phyloP scores from a whole-genome alignment of 208 protist species.

The Phytomonas sp. region DNA sequence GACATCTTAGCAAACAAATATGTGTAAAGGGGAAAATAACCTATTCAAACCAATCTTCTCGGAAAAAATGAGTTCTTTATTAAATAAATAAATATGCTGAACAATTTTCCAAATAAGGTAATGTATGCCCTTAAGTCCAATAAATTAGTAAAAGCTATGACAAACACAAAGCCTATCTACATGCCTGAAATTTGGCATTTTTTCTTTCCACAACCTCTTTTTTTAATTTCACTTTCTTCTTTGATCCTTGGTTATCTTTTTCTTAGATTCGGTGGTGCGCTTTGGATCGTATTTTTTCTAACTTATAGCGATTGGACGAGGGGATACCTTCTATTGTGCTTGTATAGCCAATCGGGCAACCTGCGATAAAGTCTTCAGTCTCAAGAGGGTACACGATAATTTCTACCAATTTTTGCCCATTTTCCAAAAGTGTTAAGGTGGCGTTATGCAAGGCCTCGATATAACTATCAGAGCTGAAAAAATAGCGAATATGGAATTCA shows the following conservation, averaged over 20 bases:
- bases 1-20: conserved; percentile 1
- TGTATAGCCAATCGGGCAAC: conserved; percentile 62
- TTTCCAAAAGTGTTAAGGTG: conserved; percentile 47
- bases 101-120: neutral
- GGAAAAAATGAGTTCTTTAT: neutral
- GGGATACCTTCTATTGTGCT: conserved; percentile 60
- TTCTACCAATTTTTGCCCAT: conserved; percentile 48
- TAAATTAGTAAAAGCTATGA: conserved; percentile 7
- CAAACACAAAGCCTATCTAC: neutral
- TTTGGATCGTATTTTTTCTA: conserved; percentile 46
- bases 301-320: conserved; percentile 43
- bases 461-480: conserved; percentile 43
- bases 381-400: conserved; percentile 68
- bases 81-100: conserved; percentile 4
- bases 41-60: too few species aligned
- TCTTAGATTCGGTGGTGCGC: conserved; percentile 13
- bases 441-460: conserved; percentile 46
- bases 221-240: conserved; percentile 4
- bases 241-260: neutral
- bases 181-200: neutral
- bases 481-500: conserved; percentile 65
- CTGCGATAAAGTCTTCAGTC: conserved; percentile 57
- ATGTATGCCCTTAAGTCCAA: neutral
- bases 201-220: neutral
- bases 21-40: conserved; percentile 5